Percentiles rank a stretch among this genome's conserved stretches.
Conservation (phyloP, 1,284 basidiomycete genomes). For the Pterulicium gracile region DNA sequence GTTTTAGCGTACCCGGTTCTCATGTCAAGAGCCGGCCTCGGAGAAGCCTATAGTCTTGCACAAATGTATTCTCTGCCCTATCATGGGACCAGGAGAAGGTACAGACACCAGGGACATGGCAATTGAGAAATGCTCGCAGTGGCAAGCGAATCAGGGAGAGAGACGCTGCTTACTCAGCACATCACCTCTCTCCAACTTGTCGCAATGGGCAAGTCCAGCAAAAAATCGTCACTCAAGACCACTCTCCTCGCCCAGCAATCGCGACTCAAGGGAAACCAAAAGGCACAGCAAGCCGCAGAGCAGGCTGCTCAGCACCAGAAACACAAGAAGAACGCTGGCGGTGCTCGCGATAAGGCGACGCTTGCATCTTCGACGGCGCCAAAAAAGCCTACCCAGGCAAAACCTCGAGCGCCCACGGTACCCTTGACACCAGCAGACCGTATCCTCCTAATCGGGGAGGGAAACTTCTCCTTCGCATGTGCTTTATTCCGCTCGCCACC, state of each 20-base stretch:
- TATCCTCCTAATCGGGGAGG: slow-evolving; percentile 89
- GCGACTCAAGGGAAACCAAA: slow-evolving; percentile 48
- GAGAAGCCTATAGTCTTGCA: too few species aligned
- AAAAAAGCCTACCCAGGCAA: slow-evolving; percentile 26
- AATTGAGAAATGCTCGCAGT: too few species aligned
- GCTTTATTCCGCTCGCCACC: slow-evolving; percentile 46
- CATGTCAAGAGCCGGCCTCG: too few species aligned
- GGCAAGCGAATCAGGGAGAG: too few species aligned
- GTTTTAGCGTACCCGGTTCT: too few species aligned
- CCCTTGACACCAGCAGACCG: slow-evolving; percentile 71
- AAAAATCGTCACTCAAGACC: slow-evolving; percentile 47
- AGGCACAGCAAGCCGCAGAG: slow-evolving; percentile 37
- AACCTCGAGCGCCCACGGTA: not conserved
- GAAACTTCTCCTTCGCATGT: slow-evolving; percentile 88
- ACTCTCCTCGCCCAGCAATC: slow-evolving; percentile 58
- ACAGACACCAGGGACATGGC: too few species aligned
- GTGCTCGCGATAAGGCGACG: slow-evolving; percentile 11
- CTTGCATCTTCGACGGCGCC: slow-evolving; percentile 8
- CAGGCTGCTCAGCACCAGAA: slow-evolving; percentile 36
- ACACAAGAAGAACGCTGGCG: slow-evolving; percentile 26
- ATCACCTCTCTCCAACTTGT: slow-evolving; percentile 4
- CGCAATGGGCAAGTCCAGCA: slow-evolving; percentile 37
- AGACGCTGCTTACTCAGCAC: too few species aligned
- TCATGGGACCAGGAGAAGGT: too few species aligned
- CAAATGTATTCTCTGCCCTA: too few species aligned